Evolutionary conservation across 2,329 filamentous ascomycete species (phyloP).

Genomic region (Teratosphaeria destructans): DNA sequence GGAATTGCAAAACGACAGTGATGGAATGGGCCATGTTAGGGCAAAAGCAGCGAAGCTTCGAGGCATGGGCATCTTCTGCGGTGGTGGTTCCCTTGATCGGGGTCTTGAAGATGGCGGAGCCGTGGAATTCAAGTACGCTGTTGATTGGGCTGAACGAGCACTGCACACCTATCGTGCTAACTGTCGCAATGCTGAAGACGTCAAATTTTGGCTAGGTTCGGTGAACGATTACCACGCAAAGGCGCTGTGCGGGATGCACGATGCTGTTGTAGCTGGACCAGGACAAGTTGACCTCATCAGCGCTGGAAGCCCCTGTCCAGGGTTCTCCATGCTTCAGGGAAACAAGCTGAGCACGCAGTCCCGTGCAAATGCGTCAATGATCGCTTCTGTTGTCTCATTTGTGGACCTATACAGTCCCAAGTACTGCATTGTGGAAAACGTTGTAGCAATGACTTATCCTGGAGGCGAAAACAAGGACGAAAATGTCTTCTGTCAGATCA

Average conservation of each 20-base stretch:
- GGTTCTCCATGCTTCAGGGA: constrained; percentile 56
- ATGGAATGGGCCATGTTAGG: not conserved
- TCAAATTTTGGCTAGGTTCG: constrained; percentile 54
- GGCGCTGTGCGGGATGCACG: constrained; percentile 41
- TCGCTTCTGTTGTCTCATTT: constrained; percentile 65
- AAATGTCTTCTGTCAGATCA: constrained; percentile 62
- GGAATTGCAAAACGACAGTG: not conserved
- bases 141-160: constrained; percentile 55
- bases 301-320: constrained; percentile 68
- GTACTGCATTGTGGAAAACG: constrained; percentile 73
- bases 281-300: constrained; percentile 60
- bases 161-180: constrained; percentile 70
- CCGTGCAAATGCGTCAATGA: constrained; percentile 61
- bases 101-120: constrained; percentile 63
- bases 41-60: constrained; percentile 5
- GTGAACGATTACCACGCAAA: constrained; percentile 56
- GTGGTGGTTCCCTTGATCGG: constrained; percentile 65
- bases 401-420: constrained; percentile 64
- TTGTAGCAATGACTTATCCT: constrained; percentile 50
- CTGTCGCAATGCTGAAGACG: constrained; percentile 27
- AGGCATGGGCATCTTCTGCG: constrained; percentile 65
- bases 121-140: constrained; percentile 54
- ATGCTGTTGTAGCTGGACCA: constrained; percentile 41
- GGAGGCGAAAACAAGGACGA: constrained; percentile 30
- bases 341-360: constrained; percentile 47